These are phyloP conservation scores for Plasmodium blacklocki DNA, from an alignment of 169 alveolate genomes.

Conservation along the genomic window DNA sequence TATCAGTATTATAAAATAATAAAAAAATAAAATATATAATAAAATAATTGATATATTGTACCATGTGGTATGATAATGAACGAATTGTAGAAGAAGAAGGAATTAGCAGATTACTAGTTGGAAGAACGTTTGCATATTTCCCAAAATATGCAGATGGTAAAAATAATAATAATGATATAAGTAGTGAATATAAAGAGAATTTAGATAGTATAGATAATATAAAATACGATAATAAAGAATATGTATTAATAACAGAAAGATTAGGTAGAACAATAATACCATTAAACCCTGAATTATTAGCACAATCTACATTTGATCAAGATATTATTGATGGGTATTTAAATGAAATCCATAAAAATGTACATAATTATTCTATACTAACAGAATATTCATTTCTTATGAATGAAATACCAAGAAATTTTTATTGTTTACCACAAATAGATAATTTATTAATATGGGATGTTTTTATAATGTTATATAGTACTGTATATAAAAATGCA, in stretches of 20 bases:
- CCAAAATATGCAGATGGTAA: constrained; percentile 28
- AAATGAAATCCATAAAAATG: constrained; percentile 51
- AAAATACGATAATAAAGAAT: constrained; percentile 23
- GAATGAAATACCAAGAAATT: constrained; percentile 48
- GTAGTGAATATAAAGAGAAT: not conserved
- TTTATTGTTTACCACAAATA: constrained; percentile 56
- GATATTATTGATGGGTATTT: constrained; percentile 50
- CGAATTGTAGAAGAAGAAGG: constrained; percentile 70
- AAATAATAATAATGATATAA: not conserved
- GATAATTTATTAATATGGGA: constrained; percentile 63
- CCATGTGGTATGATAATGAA: constrained; percentile 72
- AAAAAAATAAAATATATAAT: too few relatives aligned
- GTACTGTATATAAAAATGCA: constrained; percentile 51
- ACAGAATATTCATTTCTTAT: constrained; percentile 65
- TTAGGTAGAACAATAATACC: constrained; percentile 70
- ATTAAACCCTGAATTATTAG: constrained; percentile 51
- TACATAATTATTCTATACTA: constrained; percentile 41
- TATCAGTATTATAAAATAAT: too few relatives aligned
- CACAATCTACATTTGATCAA: constrained; percentile 52
- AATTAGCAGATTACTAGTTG: constrained; percentile 46
- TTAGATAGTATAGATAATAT: constrained; percentile 28
- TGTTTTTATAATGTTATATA: constrained; percentile 35
- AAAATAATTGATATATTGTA: not conserved
- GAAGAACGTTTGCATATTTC: constrained; percentile 66
- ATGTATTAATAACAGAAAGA: constrained; percentile 29